Evolutionary conservation across 192 early-diverging fungal genomes (phyloP).

Genomic region (Rhizoclosmatium globosum): DNA sequence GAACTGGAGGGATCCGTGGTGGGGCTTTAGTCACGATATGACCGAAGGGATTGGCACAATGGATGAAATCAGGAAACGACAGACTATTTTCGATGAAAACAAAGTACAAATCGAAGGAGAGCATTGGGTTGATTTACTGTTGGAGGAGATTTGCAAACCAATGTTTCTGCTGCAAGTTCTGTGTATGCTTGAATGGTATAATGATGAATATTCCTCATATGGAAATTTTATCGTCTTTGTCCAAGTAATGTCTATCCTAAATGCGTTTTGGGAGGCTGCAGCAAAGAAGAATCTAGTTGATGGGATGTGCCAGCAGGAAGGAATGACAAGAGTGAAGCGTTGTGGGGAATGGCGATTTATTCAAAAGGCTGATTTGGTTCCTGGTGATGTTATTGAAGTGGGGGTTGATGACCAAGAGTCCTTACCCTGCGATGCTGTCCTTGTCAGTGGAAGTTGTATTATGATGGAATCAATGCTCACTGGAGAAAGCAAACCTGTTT

Average conservation of each 20-base stretch:
- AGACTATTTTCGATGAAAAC: constrained; percentile 61
- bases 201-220: constrained; percentile 96
- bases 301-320: constrained; percentile 89
- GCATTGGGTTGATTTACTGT: constrained; percentile 51
- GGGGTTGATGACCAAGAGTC: not conserved
- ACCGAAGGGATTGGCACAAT: constrained; percentile 34
- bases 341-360: constrained; percentile 56
- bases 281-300: constrained; percentile 79
- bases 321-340: constrained; percentile 79
- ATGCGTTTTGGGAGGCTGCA: constrained; percentile 81
- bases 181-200: constrained; percentile 70
- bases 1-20: constrained; percentile 61
- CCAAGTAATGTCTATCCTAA: constrained; percentile 77
- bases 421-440: constrained; percentile 92
- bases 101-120: constrained; percentile 53
- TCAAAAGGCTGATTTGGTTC: constrained; percentile 84
- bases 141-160: constrained; percentile 66
- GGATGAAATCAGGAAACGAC: constrained; percentile 33
- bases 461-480: constrained; percentile 99
- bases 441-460: constrained; percentile 95
- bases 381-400: constrained; percentile 93
- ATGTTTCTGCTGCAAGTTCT: constrained; percentile 68
- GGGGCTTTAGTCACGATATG: constrained; percentile 47
- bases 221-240: constrained; percentile 92
- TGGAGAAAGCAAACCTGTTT: constrained; percentile 95